These are phyloP conservation scores for Acacia concinna DNA, from an alignment of 331 rosid species.

Conservation along the genomic window DNA sequence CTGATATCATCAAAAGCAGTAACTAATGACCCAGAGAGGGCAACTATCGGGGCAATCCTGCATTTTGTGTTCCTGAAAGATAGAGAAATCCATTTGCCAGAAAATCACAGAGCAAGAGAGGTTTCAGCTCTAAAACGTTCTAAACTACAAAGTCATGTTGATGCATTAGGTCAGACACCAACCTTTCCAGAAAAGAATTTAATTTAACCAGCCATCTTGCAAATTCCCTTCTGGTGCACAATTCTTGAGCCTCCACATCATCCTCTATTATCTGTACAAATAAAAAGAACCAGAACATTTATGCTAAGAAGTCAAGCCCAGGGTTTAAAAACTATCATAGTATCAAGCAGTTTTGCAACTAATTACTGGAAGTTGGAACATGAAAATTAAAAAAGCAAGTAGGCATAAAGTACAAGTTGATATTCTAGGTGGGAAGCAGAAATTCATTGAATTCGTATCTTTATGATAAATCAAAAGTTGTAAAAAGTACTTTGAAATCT, in stretches of 20 bases:
- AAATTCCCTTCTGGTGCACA: constrained; percentile 92
- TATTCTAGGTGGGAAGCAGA: neutral
- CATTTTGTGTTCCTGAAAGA: constrained; percentile 63
- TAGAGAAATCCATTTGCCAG: constrained; percentile 29
- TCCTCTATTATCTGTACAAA: constrained; percentile 81
- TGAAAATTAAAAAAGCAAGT: constrained; percentile 5
- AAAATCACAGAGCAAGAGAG: constrained; percentile 4
- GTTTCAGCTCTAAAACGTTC: constrained; percentile 23
- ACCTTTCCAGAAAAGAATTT: constrained; percentile 73
- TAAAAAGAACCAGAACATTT: constrained; percentile 41
- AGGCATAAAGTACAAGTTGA: constrained; percentile 7
- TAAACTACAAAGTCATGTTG: neutral
- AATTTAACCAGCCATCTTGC: constrained; percentile 81
- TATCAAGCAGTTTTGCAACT: neutral
- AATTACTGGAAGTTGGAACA: neutral
- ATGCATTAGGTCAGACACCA: constrained; percentile 21
- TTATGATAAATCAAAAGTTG: neutral
- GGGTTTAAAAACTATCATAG: neutral
- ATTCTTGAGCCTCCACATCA: constrained; percentile 65
- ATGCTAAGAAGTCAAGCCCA: constrained; percentile 39
- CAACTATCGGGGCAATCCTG: constrained; percentile 56
- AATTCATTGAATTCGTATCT: constrained; percentile 14
- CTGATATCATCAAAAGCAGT: constrained; percentile 73
- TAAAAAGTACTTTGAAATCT: neutral
- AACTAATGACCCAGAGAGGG: constrained; percentile 56